phyloP scores from a whole-genome alignment of 2,329 filamentous ascomycete species.

The Teratosphaeria nubilosa region DNA sequence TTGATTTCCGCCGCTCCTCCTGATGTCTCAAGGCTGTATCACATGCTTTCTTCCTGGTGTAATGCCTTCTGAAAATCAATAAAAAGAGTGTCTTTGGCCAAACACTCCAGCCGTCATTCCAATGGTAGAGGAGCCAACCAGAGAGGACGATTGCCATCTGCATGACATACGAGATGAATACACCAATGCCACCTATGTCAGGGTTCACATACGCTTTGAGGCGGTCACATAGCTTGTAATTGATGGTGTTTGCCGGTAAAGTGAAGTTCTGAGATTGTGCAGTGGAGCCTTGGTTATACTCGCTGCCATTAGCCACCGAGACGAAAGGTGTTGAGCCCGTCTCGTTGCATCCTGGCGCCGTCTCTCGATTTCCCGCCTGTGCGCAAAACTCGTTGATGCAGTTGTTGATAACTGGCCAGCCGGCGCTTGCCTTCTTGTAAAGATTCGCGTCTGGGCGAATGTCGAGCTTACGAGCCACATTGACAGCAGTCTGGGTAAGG shows the following conservation, averaged over 20 bases:
- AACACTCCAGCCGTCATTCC: conserved; percentile 5
- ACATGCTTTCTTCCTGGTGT: not conserved
- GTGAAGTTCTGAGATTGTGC: not conserved
- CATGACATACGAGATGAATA: conserved; percentile 10
- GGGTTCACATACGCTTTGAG: conserved; percentile 8
- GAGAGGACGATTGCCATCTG: conserved; percentile 7
- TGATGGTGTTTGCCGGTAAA: not conserved
- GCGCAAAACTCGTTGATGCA: conserved; percentile 5
- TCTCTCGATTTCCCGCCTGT: not conserved
- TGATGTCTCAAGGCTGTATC: conserved; percentile 2
- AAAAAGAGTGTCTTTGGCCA: not conserved
- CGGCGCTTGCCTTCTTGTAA: not conserved
- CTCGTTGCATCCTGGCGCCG: not conserved
- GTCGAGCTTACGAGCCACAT: conserved; percentile 2
- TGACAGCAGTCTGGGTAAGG: conserved; percentile 1
- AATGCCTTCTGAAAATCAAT: not conserved
- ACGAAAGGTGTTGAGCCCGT: not conserved
- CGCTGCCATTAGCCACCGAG: not conserved
- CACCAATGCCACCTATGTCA: conserved; percentile 10
- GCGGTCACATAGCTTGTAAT: conserved; percentile 1
- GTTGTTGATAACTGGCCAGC: conserved; percentile 6
- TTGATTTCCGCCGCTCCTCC: not conserved
- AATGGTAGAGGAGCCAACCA: conserved; percentile 7
- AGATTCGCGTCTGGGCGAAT: conserved; percentile 1
- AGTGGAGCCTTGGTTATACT: not conserved